Evolutionary conservation across 2,329 filamentous ascomycete species (phyloP), one percentile per base, ranked within the genome.

Genomic region (Xylariales sp.): DNA sequence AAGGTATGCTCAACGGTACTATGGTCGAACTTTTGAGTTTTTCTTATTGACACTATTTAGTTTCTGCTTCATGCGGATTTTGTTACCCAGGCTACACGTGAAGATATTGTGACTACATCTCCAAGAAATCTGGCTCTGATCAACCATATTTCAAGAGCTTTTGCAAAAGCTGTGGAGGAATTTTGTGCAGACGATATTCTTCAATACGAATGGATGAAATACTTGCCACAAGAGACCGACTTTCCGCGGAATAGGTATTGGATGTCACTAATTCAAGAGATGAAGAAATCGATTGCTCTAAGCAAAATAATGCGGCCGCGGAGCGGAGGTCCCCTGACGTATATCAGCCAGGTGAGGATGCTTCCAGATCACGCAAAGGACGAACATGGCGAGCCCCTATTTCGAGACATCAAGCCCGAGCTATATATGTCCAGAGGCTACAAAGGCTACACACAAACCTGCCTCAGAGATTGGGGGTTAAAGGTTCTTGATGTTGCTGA

Each of bases 31-130:
- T 13, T 13, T 18, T 15, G n/a, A 33, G 12, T 30, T 19, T 11
- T 30, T n/a, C 17, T 8, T 20, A 23, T 30, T 47, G 18, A 47
- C 23, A 2, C 34, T n/a, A 4, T 13, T 8, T 17, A 66, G 54
- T 74, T 75, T 29, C 47, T 74, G 2, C 67, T 76, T 10, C 70
- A 75, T 7, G 57, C 66, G 6, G 70, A 75, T 42, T 75, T 74
- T 38, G 66, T 68, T 27, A 72, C 65, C 0, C 48, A 62, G 13
- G 69, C 66, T 4, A 69, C 54, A 42, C 55, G 71, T 1, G 54
- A 74, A 43, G 64, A 67, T 32, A 55, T 73, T 13, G 48, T 55
- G n/a, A 34, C 43, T 0, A 53, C 51, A 3, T 70, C 67, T 0
- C 33, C 21, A 1, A 46, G 69, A 13, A 76, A 75, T 38, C 14